These are phyloP conservation scores for Pleurotus salmoneostramineus DNA, from an alignment of 768 basidiomycete species.

Conservation along the genomic window DNA sequence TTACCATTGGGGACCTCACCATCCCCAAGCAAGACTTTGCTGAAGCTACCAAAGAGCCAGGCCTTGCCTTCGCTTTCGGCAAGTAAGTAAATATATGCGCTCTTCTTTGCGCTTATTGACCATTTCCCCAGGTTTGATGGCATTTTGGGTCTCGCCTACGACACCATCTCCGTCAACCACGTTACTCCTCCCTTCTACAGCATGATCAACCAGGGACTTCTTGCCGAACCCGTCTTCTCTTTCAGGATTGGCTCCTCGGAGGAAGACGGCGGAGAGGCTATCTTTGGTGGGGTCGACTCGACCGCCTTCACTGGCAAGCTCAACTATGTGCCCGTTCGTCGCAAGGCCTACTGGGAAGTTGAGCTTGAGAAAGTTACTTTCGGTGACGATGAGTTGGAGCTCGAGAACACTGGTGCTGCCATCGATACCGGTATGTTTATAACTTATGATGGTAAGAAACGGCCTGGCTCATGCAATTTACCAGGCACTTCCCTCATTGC, in stretches of 20 bases:
- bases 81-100: conserved; percentile 49
- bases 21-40: conserved; percentile 84
- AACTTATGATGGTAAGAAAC: neutral
- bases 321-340: conserved; percentile 83
- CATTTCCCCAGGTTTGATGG: conserved; percentile 75
- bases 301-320: conserved; percentile 78
- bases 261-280: conserved; percentile 83
- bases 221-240: conserved; percentile 87
- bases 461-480: conserved; percentile 3
- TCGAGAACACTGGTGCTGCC: conserved; percentile 91
- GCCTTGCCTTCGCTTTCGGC: conserved; percentile 95
- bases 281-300: conserved; percentile 87
- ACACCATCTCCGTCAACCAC: conserved; percentile 93
- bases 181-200: conserved; percentile 93
- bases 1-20: conserved; percentile 79
- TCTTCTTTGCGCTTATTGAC: neutral
- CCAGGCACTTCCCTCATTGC: conserved; percentile 92
- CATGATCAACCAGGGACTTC: conserved; percentile 78
- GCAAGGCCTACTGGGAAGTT: conserved; percentile 98
- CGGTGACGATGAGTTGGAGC: conserved; percentile 82
- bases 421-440: conserved; percentile 71
- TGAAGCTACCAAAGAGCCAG: conserved; percentile 94
- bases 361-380: conserved; percentile 86
- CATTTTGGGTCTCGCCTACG: conserved; percentile 89
- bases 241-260: conserved; percentile 91